Conservation (phyloP, 805 yeast genomes). For the Pichia kluyveri region DNA sequence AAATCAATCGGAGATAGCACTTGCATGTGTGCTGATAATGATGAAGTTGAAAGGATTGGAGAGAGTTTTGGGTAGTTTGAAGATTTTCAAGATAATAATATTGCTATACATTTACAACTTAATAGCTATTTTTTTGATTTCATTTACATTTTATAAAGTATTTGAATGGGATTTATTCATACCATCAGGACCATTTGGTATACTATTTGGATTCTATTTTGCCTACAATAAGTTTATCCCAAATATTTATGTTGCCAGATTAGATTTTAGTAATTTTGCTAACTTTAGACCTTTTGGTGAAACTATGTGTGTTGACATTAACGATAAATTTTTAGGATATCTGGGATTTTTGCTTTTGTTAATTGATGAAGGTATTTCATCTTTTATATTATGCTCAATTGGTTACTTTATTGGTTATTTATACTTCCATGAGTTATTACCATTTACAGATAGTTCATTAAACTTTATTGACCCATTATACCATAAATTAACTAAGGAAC, state of each 20-base stretch:
- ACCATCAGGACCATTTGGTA: constrained; percentile 36
- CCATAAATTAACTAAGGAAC: constrained; percentile 8
- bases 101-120: constrained; percentile 41
- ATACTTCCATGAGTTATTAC: constrained; percentile 33
- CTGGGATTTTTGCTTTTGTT: constrained; percentile 6
- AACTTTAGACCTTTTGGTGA: constrained; percentile 23
- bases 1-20: constrained; percentile 49
- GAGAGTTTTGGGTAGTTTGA: constrained; percentile 47
- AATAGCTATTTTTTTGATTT: constrained; percentile 24
- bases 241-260: constrained; percentile 29
- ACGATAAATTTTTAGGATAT: constrained; percentile 11
- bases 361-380: constrained; percentile 35
- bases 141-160: constrained; percentile 25
- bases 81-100: constrained; percentile 38
- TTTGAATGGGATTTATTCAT: constrained; percentile 33
- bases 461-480: constrained; percentile 13
- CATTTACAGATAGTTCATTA: constrained; percentile 29
- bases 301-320: constrained; percentile 11
- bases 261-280: constrained; percentile 23
- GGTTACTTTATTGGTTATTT: constrained; percentile 39
- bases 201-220: constrained; percentile 30
- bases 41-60: constrained; percentile 48
- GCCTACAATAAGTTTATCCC: constrained; percentile 34
- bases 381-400: constrained; percentile 29
- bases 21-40: constrained; percentile 36